Conservation (phyloP, 768 basidiomycete species). For the Tulasnella sp. region DNA sequence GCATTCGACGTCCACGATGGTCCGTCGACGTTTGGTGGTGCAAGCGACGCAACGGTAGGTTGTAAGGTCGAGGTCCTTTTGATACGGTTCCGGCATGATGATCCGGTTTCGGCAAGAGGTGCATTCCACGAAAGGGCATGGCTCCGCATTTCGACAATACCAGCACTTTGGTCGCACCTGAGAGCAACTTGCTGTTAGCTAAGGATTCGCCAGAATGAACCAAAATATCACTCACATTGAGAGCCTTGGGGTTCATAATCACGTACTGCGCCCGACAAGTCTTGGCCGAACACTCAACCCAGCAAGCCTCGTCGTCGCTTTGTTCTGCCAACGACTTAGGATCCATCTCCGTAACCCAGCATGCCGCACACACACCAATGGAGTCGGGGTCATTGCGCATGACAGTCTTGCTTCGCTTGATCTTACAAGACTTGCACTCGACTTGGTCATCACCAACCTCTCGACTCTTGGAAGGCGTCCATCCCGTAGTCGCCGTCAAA, state of each 20-base stretch:
- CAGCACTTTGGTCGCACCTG: conserved; percentile 29
- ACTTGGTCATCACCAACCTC: conserved; percentile 28
- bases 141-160: conserved; percentile 26
- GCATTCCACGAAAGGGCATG: conserved; percentile 17
- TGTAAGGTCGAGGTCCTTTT: not conserved
- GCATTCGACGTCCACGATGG: conserved; percentile 22
- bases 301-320: too few relatives aligned
- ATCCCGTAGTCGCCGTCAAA: conserved; percentile 23
- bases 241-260: too few relatives aligned
- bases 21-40: conserved; percentile 5
- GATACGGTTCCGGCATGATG: conserved; percentile 25
- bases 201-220: too few relatives aligned
- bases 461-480: conserved; percentile 29
- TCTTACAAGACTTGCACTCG: conserved; percentile 25
- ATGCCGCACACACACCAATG: conserved; percentile 25
- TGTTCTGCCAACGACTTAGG: too few relatives aligned
- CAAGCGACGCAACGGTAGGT: conserved; percentile 24
- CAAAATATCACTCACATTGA: too few relatives aligned
- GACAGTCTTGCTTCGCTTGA: conserved; percentile 28
- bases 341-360: conserved; percentile 3
- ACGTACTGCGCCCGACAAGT: too few relatives aligned
- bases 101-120: conserved; percentile 27
- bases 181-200: not conserved
- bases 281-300: too few relatives aligned
- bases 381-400: conserved; percentile 25